phyloP scores from a whole-genome alignment of 768 basidiomycete species.

The Termitomyces sp. region DNA sequence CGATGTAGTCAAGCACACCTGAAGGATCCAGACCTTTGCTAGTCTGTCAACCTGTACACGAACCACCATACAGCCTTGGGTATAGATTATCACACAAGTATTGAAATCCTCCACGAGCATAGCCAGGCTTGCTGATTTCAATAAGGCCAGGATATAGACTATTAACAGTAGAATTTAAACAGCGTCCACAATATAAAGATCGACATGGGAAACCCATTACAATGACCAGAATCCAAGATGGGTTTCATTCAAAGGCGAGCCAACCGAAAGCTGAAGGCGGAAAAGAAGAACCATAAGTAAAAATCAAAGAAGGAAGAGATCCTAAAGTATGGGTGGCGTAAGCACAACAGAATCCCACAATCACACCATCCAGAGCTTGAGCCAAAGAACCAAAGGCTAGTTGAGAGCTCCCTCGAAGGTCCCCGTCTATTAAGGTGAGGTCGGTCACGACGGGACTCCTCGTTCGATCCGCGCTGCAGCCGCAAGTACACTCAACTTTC shows the following conservation, averaged over 20 bases:
- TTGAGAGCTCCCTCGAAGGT: background rate
- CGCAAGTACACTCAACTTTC: constrained; percentile 18
- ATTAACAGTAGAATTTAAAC: background rate
- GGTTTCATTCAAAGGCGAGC: background rate
- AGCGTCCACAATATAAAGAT: background rate
- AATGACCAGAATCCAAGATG: background rate
- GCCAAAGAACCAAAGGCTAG: background rate
- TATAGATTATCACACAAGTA: background rate
- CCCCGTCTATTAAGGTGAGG: constrained; percentile 6
- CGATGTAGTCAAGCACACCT: background rate
- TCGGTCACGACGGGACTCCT: constrained; percentile 1
- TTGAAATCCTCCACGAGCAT: background rate
- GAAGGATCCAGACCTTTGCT: background rate
- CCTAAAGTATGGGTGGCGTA: background rate
- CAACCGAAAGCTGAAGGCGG: background rate
- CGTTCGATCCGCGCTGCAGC: constrained; percentile 25
- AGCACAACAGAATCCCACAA: background rate
- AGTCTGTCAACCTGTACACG: background rate
- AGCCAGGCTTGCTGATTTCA: background rate
- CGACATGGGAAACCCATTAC: background rate
- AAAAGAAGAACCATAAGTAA: background rate
- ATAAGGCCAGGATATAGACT: background rate
- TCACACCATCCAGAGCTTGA: background rate
- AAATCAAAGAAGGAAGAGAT: background rate
- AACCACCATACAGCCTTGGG: background rate